Conservation (phyloP, 202 grass and related monocot genomes). For the Elaeis oleifera region DNA sequence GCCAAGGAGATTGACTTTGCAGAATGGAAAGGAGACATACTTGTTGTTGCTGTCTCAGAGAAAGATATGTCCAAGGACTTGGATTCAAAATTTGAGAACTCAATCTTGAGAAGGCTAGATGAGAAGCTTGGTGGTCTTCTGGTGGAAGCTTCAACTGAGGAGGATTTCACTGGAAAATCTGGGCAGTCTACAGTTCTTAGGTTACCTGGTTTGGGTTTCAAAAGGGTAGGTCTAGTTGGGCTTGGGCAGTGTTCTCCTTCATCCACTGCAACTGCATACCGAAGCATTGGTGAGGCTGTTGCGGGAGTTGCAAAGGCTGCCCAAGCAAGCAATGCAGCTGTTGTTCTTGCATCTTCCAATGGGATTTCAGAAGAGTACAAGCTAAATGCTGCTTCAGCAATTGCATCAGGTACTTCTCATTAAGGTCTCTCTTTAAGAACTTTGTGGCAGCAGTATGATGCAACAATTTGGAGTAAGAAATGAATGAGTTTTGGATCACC, state of each 20-base stretch:
- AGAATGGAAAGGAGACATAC: slow-evolving; percentile 83
- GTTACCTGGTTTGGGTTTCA: slow-evolving; percentile 64
- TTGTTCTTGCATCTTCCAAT: slow-evolving; percentile 49
- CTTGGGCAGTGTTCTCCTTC: slow-evolving; percentile 45
- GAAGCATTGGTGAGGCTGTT: slow-evolving; percentile 56
- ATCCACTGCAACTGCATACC: slow-evolving; percentile 35
- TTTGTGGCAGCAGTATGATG: not conserved
- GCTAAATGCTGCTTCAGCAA: slow-evolving; percentile 47
- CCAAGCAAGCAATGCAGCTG: slow-evolving; percentile 64
- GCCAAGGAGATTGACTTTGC: slow-evolving; percentile 59
- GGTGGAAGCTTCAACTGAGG: slow-evolving; percentile 55
- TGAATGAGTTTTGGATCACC: not conserved
- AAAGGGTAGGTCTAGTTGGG: slow-evolving; percentile 75
- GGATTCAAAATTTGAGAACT: slow-evolving; percentile 79
- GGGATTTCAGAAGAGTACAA: slow-evolving; percentile 48
- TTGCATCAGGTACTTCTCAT: slow-evolving; percentile 50
- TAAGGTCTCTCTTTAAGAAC: not conserved
- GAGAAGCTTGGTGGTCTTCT: slow-evolving; percentile 64
- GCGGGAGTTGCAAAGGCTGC: slow-evolving; percentile 66
- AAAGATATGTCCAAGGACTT: slow-evolving; percentile 76
- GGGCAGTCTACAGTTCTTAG: slow-evolving; percentile 75
- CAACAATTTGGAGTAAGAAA: too few relatives aligned
- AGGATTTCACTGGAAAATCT: slow-evolving; percentile 81
- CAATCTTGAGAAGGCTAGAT: slow-evolving; percentile 58
- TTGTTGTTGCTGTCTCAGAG: slow-evolving; percentile 75